A percentile compares a stretch with the other conserved stretches of the same genome.
phyloP scores from a whole-genome alignment of 2,329 filamentous ascomycete genomes.

The Cladosporium sp. region DNA sequence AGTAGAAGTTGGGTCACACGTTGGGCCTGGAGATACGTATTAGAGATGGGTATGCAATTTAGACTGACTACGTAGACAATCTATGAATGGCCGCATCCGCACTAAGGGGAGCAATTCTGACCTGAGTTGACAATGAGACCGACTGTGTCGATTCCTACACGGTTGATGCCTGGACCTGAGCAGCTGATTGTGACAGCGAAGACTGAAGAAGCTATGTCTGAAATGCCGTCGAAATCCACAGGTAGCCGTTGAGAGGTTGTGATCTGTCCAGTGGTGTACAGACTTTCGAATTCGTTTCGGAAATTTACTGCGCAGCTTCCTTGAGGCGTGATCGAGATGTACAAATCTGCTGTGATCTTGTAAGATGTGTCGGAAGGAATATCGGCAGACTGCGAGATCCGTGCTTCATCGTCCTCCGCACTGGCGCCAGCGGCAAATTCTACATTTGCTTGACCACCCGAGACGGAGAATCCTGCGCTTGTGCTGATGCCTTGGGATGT shows the following conservation, averaged over 20 bases:
- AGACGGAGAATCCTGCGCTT: not conserved
- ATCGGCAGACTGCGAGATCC: not conserved
- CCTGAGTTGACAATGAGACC: slow-evolving; percentile 1
- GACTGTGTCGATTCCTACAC: not conserved
- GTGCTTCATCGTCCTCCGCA: not conserved
- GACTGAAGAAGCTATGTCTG: not conserved
- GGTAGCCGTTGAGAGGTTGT: not conserved
- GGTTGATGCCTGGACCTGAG: not conserved
- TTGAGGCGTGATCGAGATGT: not conserved
- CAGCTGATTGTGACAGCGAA: not conserved
- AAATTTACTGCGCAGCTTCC: slow-evolving; percentile 4
- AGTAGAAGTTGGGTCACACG: not conserved
- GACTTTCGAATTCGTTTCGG: not conserved
- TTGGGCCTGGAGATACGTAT: not conserved
- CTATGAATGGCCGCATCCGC: not conserved
- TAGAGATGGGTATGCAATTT: not conserved
- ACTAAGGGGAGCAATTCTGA: not conserved
- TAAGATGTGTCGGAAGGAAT: not conserved
- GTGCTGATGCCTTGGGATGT: not conserved
- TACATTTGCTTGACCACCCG: not conserved
- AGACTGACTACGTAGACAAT: not conserved
- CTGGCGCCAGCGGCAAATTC: not conserved
- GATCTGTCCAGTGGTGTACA: slow-evolving; percentile 9
- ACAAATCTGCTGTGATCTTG: not conserved
- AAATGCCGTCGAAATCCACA: not conserved